Conservation (phyloP, 768 basidiomycete species). For the Tulasnella sp. region DNA sequence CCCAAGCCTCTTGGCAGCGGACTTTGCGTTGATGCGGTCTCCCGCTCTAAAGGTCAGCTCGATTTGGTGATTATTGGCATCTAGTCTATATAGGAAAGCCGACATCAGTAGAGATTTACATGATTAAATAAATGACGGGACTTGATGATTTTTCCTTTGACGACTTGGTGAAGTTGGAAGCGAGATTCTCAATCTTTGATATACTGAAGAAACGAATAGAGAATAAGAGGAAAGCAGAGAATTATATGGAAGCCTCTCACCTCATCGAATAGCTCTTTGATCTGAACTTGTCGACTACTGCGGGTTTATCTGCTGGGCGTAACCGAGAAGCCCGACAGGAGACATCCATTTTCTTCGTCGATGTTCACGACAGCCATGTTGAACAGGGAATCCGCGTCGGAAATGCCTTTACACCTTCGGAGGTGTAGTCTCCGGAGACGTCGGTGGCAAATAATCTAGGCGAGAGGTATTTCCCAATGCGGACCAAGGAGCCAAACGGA, state of each 20-base stretch:
- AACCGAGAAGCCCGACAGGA: constrained; percentile 69
- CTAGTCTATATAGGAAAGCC: constrained; percentile 37
- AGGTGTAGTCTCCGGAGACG: constrained; percentile 67
- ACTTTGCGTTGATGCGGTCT: constrained; percentile 31
- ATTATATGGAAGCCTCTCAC: constrained; percentile 25
- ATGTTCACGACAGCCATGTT: constrained; percentile 59
- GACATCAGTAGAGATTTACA: neutral
- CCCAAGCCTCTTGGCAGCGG: neutral
- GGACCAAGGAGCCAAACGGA: constrained; percentile 58
- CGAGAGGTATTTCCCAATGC: constrained; percentile 54
- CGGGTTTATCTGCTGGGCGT: constrained; percentile 35
- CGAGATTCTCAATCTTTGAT: constrained; percentile 89
- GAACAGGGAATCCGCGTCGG: constrained; percentile 50
- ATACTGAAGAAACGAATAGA: constrained; percentile 39
- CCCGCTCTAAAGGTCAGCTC: constrained; percentile 79
- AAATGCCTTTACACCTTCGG: too few species aligned
- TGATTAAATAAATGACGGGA: too few species aligned
- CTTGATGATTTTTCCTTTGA: constrained; percentile 75
- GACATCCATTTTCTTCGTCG: constrained; percentile 56
- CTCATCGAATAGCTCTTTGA: constrained; percentile 85
- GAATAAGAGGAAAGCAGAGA: constrained; percentile 8
- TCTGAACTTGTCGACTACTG: constrained; percentile 70
- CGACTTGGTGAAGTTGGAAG: constrained; percentile 69
- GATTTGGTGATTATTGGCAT: constrained; percentile 56
- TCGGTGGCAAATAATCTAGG: constrained; percentile 78